Conservation (phyloP, 495 filamentous ascomycete species). For the Rusavskia elegans region DNA sequence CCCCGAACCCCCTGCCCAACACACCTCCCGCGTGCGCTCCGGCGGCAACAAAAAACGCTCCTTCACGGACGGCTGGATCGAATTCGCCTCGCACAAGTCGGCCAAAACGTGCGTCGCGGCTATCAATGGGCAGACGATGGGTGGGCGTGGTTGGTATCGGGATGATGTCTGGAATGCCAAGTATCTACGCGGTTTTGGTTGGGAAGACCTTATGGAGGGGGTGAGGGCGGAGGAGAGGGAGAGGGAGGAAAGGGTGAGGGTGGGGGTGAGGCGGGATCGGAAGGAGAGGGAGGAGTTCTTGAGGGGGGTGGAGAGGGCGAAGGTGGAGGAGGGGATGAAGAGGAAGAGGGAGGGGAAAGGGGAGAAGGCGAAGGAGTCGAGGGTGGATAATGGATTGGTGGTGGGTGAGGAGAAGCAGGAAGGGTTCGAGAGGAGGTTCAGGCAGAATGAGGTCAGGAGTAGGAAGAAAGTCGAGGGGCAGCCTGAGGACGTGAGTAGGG, state of each 20-base stretch:
- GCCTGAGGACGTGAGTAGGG: slow-evolving; percentile 55
- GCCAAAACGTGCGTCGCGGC: slow-evolving; percentile 76
- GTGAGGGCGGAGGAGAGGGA: slow-evolving; percentile 27
- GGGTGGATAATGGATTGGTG: slow-evolving; percentile 51
- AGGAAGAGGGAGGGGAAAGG: slow-evolving; percentile 68
- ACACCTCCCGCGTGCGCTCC: slow-evolving; percentile 38
- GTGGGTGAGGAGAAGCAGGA: slow-evolving; percentile 11
- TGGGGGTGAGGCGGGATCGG: slow-evolving; percentile 62
- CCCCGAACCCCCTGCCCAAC: slow-evolving; percentile 53
- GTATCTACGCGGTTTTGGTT: slow-evolving; percentile 78
- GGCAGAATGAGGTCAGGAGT: slow-evolving; percentile 48
- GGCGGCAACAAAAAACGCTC: slow-evolving; percentile 81
- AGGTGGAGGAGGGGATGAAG: slow-evolving; percentile 64
- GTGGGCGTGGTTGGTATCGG: slow-evolving; percentile 76
- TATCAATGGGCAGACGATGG: slow-evolving; percentile 67
- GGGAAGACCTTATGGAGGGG: slow-evolving; percentile 49
- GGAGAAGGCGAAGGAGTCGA: slow-evolving; percentile 55
- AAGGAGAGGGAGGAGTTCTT: slow-evolving; percentile 44
- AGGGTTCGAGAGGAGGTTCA: slow-evolving; percentile 45
- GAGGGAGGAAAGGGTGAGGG: slow-evolving; percentile 17
- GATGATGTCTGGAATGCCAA: slow-evolving; percentile 85
- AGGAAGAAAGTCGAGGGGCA: slow-evolving; percentile 28
- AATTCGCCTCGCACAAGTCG: slow-evolving; percentile 60
- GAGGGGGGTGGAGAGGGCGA: slow-evolving; percentile 56
- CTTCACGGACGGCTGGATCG: slow-evolving; percentile 89